Percentiles rank a stretch among this genome's conserved stretches.
These are phyloP conservation scores for Cladosporium phlei DNA, from an alignment of 2,329 filamentous ascomycete genomes.

Conservation along the genomic window DNA sequence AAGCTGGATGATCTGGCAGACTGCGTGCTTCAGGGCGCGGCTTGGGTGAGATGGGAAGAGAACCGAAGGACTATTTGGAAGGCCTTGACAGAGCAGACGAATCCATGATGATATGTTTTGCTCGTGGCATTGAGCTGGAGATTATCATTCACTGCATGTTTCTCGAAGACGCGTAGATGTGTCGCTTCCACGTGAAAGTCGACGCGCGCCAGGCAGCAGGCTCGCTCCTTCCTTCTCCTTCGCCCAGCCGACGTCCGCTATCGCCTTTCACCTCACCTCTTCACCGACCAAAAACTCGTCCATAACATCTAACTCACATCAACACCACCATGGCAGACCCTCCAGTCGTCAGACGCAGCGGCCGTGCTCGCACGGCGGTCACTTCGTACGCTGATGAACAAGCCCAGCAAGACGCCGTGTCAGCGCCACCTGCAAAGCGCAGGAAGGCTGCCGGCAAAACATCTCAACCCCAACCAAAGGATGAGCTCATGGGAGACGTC, in stretches of 20 bases:
- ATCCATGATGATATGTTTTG: no score
- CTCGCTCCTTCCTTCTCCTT: neutral
- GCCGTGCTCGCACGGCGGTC: conserved; percentile 19
- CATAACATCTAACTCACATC: neutral
- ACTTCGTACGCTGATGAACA: conserved; percentile 20
- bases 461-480: neutral
- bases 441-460: conserved; percentile 8
- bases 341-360: conserved; percentile 16
- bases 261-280: neutral
- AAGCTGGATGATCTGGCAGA: conserved; percentile 82
- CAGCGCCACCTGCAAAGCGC: conserved; percentile 1
- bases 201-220: neutral
- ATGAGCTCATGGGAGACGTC: neutral
- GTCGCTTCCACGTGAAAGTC: no score
- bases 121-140: no score
- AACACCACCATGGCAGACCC: conserved; percentile 5
- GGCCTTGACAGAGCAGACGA: conserved; percentile 14
- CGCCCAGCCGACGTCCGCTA: neutral
- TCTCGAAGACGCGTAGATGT: no score
- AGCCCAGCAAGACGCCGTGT: conserved; percentile 4
- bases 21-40: conserved; percentile 69
- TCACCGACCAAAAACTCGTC: neutral
- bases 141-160: no score
- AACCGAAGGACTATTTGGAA: conserved; percentile 36
- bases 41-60: conserved; percentile 71